A percentile compares a stretch with the other conserved stretches of the same genome.
phyloP scores from a whole-genome alignment of 495 filamentous ascomycete genomes.

The Penicillium cinerascens region DNA sequence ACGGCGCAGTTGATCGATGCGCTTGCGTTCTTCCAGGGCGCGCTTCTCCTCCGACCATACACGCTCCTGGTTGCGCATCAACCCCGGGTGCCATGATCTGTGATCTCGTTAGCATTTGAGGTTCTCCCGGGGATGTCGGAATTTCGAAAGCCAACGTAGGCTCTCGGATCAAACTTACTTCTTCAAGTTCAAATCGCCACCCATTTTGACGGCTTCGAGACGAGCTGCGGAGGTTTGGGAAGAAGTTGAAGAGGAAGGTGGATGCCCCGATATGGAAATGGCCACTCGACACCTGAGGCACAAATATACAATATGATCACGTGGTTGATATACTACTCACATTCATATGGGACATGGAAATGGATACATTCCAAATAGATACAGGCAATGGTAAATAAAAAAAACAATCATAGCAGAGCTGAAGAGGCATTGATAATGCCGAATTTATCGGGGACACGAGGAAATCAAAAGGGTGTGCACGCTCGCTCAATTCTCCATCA shows the following conservation, averaged over 20 bases:
- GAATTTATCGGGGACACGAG: slow-evolving; percentile 17
- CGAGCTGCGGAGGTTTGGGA: slow-evolving; percentile 5
- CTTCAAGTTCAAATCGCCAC: slow-evolving; percentile 90
- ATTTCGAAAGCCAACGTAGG: neutral
- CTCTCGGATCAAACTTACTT: slow-evolving; percentile 48
- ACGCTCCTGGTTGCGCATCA: slow-evolving; percentile 76
- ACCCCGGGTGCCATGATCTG: slow-evolving; percentile 81
- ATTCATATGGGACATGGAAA: neutral
- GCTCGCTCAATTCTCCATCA: slow-evolving; percentile 30
- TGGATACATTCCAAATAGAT: slow-evolving; percentile 27
- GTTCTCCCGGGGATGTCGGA: neutral
- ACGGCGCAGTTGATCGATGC: slow-evolving; percentile 78
- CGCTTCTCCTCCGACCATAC: slow-evolving; percentile 88
- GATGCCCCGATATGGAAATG: slow-evolving; percentile 11
- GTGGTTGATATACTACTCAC: neutral
- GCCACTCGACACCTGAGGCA: neutral
- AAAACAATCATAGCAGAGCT: slow-evolving; percentile 9
- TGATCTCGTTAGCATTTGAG: slow-evolving; percentile 10
- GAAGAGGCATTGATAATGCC: slow-evolving; percentile 17
- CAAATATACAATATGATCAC: neutral
- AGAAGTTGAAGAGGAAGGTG: slow-evolving; percentile 5
- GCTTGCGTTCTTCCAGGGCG: slow-evolving; percentile 93
- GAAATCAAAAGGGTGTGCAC: slow-evolving; percentile 20
- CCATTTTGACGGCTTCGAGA: slow-evolving; percentile 54
- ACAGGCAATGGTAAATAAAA: slow-evolving; percentile 18